Evolutionary conservation across 352 stramenopile species (phyloP).

Genomic region (Phytophthora sojae): DNA sequence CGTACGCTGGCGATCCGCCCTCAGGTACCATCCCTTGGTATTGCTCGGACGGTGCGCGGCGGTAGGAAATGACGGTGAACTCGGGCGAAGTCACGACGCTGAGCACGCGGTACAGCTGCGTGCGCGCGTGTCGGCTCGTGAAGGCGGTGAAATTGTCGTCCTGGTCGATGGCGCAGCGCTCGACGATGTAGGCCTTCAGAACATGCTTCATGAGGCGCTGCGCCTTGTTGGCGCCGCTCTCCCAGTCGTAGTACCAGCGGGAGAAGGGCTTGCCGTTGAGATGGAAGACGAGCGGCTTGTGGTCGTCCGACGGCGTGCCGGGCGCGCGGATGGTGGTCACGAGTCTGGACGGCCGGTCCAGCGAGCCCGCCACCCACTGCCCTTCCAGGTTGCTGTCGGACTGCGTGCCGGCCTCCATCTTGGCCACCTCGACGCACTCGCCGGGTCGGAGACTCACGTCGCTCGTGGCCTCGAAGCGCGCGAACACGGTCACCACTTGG

Average conservation of each 20-base stretch:
- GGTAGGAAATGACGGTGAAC: constrained; percentile 70
- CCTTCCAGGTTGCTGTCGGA: constrained; percentile 54
- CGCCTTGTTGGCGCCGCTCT: constrained; percentile 59
- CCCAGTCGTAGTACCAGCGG: constrained; percentile 73
- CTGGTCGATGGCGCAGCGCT: constrained; percentile 37
- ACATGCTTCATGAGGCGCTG: constrained; percentile 68
- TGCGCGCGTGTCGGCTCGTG: constrained; percentile 2
- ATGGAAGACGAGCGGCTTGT: constrained; percentile 47
- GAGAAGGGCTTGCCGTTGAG: constrained; percentile 48
- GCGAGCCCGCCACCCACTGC: constrained; percentile 51
- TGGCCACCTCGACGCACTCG: constrained; percentile 31
- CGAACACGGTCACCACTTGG: constrained; percentile 18
- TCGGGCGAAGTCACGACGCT: constrained; percentile 53
- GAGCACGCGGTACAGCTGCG: constrained; percentile 46
- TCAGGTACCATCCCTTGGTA: neutral
- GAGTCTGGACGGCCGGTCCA: constrained; percentile 44
- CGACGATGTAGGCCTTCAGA: constrained; percentile 59
- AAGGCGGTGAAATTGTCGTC: constrained; percentile 26
- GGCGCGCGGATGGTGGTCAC: constrained; percentile 19
- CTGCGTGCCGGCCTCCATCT: constrained; percentile 40
- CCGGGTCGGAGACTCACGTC: constrained; percentile 23
- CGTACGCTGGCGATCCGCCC: too few relatives aligned
- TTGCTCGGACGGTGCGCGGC: constrained; percentile 37
- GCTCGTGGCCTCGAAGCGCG: constrained; percentile 23
- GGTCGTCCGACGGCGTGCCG: constrained; percentile 21